Evolutionary conservation across 2,329 filamentous ascomycete genomes (phyloP).

Genomic region (Cryphonectria japonica): DNA sequence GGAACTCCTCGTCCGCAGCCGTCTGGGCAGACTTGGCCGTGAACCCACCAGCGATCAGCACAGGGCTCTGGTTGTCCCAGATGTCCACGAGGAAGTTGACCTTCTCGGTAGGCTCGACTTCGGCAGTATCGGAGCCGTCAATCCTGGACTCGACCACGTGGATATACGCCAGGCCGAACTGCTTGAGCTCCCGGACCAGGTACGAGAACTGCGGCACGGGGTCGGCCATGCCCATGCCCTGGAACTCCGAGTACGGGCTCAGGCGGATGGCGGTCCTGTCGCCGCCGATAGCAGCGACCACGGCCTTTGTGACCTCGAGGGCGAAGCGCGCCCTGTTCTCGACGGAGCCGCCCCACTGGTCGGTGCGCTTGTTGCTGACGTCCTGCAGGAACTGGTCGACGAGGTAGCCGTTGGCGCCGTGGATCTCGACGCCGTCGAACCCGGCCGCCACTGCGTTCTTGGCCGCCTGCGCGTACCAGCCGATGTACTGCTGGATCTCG

Average conservation of each 20-base stretch:
- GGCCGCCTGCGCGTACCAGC: slow-evolving; percentile 38
- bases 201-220: slow-evolving; percentile 61
- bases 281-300: slow-evolving; percentile 54
- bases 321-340: slow-evolving; percentile 58
- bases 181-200: slow-evolving; percentile 52
- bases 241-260: slow-evolving; percentile 58
- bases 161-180: slow-evolving; percentile 58
- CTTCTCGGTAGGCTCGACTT: slow-evolving; percentile 40
- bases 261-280: slow-evolving; percentile 57
- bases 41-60: slow-evolving; percentile 39
- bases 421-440: slow-evolving; percentile 50
- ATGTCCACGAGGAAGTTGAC: slow-evolving; percentile 38
- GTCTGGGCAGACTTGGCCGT: slow-evolving; percentile 32
- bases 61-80: slow-evolving; percentile 36
- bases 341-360: slow-evolving; percentile 57
- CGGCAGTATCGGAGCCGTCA: slow-evolving; percentile 37
- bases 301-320: slow-evolving; percentile 56
- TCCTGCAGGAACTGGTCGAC: slow-evolving; percentile 61
- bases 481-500: slow-evolving; percentile 44
- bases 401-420: slow-evolving; percentile 46
- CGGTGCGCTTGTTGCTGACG: slow-evolving; percentile 56
- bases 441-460: slow-evolving; percentile 56
- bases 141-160: slow-evolving; percentile 60
- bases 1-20: slow-evolving; percentile 36
- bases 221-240: slow-evolving; percentile 61